A percentile compares a stretch with the other conserved stretches of the same genome.
Evolutionary conservation across 495 filamentous ascomycete genomes (phyloP).

Genomic region (Annulohypoxylon bovei): DNA sequence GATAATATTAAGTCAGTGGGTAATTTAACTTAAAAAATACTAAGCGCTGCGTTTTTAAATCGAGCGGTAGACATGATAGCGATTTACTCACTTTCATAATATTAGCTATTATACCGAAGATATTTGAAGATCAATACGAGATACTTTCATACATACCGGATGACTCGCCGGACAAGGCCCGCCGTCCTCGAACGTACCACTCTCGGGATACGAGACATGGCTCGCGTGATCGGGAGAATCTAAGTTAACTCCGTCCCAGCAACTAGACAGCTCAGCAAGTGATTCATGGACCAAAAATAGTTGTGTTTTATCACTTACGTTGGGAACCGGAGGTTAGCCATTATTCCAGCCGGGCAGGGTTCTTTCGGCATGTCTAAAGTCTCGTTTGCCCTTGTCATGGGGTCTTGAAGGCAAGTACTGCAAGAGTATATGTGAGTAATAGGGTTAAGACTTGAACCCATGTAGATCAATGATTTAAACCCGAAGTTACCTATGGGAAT

Average conservation of each 20-base stretch:
- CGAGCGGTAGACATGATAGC: no score
- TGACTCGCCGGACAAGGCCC: conserved; percentile 47
- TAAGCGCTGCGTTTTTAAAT: no score
- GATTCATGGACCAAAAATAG: background rate
- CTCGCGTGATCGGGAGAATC: conserved; percentile 39
- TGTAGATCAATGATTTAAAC: no score
- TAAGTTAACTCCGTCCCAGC: conserved; percentile 44
- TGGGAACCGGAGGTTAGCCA: conserved; percentile 51
- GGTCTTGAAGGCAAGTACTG: conserved; percentile 46
- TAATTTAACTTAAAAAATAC: no score
- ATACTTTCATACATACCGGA: conserved; percentile 16
- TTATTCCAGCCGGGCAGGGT: conserved; percentile 49
- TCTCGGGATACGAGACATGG: conserved; percentile 43
- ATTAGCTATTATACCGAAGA: background rate
- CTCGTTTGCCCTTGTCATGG: conserved; percentile 43
- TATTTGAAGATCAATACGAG: background rate
- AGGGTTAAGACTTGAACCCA: no score
- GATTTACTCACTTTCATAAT: background rate
- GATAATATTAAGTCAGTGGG: background rate
- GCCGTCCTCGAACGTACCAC: conserved; percentile 46
- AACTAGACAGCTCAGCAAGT: conserved; percentile 12
- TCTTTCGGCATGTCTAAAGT: conserved; percentile 45
- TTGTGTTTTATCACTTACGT: conserved; percentile 22
- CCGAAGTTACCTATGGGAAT: no score
- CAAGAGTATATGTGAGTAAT: background rate